Evolutionary conservation across 2,329 filamentous ascomycete species (phyloP).

Genomic region (Penicillium sp.): DNA sequence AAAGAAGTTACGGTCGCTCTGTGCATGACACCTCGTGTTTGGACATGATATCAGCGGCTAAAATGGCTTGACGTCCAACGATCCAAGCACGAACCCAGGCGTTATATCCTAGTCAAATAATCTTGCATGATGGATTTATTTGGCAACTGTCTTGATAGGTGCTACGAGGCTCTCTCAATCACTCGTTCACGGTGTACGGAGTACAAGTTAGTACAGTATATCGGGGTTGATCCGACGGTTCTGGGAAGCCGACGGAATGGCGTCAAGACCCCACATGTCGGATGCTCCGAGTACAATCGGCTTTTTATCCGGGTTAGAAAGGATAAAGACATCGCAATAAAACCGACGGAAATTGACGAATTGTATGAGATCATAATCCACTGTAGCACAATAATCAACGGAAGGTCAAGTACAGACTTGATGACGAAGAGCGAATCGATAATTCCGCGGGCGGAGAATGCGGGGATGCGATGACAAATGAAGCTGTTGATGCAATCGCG

Average conservation of each 20-base stretch:
- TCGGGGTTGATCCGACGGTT: slow-evolving; percentile 3
- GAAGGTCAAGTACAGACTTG: not conserved
- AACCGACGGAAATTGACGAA: not conserved
- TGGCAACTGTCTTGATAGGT: not conserved
- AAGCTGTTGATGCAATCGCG: slow-evolving; percentile 7
- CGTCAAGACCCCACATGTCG: slow-evolving; percentile 15
- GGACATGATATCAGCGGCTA: not conserved
- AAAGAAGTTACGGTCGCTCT: not conserved
- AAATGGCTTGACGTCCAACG: not conserved
- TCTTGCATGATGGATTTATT: not conserved
- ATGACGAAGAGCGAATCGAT: slow-evolving; percentile 7
- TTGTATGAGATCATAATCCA: not conserved
- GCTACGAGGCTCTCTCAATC: not conserved
- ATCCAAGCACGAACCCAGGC: not conserved
- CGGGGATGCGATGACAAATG: slow-evolving; percentile 19
- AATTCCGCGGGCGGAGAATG: slow-evolving; percentile 12
- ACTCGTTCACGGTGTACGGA: not conserved
- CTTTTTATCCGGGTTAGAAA: not conserved
- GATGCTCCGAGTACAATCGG: slow-evolving; percentile 8
- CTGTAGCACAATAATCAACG: not conserved
- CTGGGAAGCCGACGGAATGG: slow-evolving; percentile 21
- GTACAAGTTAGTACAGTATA: not conserved
- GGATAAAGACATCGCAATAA: not conserved
- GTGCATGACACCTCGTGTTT: not conserved
- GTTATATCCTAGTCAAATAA: not conserved